A percentile compares a stretch with the other conserved stretches of the same genome.
Evolutionary conservation across 2,329 filamentous ascomycete species (phyloP).

Genomic region (Paecilomyces formosus): DNA sequence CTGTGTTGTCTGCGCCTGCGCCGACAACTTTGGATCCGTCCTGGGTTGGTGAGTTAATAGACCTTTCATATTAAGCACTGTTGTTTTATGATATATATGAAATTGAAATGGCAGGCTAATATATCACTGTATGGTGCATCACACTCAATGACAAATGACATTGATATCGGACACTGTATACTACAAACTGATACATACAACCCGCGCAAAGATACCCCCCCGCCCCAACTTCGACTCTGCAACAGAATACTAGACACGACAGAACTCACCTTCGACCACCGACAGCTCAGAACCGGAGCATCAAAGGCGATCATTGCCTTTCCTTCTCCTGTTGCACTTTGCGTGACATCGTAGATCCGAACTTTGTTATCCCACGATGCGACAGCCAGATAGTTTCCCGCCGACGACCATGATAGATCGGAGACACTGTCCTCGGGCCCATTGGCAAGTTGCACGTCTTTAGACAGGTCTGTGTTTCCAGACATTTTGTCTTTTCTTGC

Average conservation of each 20-base stretch:
- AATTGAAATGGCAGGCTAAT: no score
- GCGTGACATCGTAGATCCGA: slow-evolving; percentile 72
- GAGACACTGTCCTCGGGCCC: slow-evolving; percentile 74
- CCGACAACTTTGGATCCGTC: slow-evolving; percentile 73
- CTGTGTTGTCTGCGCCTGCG: slow-evolving; percentile 71
- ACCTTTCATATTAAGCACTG: background rate
- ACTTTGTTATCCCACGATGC: slow-evolving; percentile 86
- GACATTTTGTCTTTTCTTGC: background rate
- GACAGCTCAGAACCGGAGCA: slow-evolving; percentile 64
- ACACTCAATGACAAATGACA: no score
- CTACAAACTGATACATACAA: no score
- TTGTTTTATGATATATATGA: background rate
- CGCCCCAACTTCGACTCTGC: background rate
- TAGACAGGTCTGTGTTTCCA: slow-evolving; percentile 56
- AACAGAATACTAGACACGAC: background rate
- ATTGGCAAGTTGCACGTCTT: slow-evolving; percentile 63
- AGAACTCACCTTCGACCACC: slow-evolving; percentile 65
- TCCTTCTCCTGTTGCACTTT: slow-evolving; percentile 60
- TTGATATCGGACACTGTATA: no score
- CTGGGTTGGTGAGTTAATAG: slow-evolving; percentile 34
- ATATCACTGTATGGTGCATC: no score
- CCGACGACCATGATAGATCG: slow-evolving; percentile 64
- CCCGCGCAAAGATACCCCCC: no score
- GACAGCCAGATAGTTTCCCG: slow-evolving; percentile 65
- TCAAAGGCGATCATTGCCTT: slow-evolving; percentile 70